Conservation (phyloP, 169 alveolate species). For the Amoebophrya sp. region DNA sequence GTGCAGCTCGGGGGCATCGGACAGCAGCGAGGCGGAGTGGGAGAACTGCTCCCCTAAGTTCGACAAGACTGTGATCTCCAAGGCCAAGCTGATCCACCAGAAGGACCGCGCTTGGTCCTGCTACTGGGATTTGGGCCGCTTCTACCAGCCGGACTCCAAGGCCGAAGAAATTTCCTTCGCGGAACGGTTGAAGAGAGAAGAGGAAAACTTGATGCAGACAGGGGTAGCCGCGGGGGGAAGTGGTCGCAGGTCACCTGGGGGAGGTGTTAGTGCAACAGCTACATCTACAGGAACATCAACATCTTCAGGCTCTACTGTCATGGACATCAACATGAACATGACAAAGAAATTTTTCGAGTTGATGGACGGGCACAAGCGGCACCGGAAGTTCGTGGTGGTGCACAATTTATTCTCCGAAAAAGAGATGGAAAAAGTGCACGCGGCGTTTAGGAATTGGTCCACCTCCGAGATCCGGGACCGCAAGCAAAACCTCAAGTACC, state of each 20-base stretch:
- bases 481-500: constrained; percentile 1
- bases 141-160: neutral
- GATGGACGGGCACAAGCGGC: neutral
- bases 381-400: neutral
- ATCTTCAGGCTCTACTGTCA: neutral
- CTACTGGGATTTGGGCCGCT: neutral
- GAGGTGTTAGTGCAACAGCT: neutral
- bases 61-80: neutral
- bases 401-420: neutral
- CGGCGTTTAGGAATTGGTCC: neutral
- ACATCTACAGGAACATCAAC: neutral
- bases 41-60: neutral
- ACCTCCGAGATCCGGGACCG: constrained; percentile 8
- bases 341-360: neutral
- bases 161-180: neutral
- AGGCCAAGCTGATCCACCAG: neutral
- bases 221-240: neutral
- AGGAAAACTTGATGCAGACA: neutral
- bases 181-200: neutral
- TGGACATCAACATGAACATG: too few relatives aligned
- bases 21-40: neutral
- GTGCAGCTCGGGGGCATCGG: neutral
- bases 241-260: neutral
- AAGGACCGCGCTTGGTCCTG: neutral
- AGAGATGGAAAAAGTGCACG: neutral